Evolutionary conservation across 805 yeast species (phyloP).

Genomic region (Lipomyces sp.): DNA sequence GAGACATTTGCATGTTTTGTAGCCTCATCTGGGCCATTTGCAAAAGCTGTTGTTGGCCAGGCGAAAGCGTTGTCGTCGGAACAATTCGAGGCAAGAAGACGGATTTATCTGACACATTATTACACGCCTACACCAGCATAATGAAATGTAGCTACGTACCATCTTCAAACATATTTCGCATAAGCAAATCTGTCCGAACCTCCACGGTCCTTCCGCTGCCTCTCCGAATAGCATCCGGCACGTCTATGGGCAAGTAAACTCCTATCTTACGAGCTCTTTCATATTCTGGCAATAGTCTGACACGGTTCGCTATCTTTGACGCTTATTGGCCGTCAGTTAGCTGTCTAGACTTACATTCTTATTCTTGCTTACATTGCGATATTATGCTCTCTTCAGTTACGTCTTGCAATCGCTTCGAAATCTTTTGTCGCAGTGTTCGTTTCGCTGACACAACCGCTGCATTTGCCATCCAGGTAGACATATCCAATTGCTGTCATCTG

Average conservation of each 20-base stretch:
- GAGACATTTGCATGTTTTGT: not conserved
- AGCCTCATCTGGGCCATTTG: not conserved
- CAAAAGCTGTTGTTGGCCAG: not conserved
- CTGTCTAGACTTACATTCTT: not conserved
- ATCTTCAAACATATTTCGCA: constrained; percentile 56
- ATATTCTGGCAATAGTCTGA: constrained; percentile 48
- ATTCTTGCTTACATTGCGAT: constrained; percentile 19
- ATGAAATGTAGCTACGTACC: constrained; percentile 45
- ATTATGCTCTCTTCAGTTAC: constrained; percentile 15
- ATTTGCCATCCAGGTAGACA: constrained; percentile 3
- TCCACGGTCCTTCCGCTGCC: constrained; percentile 48
- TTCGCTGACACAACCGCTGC: constrained; percentile 16
- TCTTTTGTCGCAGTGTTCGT: constrained; percentile 13
- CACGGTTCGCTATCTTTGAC: constrained; percentile 26
- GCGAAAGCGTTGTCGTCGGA: constrained; percentile 47
- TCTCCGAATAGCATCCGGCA: constrained; percentile 12
- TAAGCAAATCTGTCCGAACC: constrained; percentile 61
- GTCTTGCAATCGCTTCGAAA: constrained; percentile 8
- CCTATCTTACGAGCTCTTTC: constrained; percentile 57
- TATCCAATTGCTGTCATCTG: not conserved
- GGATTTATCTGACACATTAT: constrained; percentile 30
- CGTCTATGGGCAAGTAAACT: constrained; percentile 77
- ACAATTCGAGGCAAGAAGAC: constrained; percentile 50
- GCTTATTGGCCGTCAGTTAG: constrained; percentile 12
- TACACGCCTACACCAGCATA: not conserved